phyloP scores from a whole-genome alignment of 495 filamentous ascomycete genomes.

The Lophiotrema nucula region DNA sequence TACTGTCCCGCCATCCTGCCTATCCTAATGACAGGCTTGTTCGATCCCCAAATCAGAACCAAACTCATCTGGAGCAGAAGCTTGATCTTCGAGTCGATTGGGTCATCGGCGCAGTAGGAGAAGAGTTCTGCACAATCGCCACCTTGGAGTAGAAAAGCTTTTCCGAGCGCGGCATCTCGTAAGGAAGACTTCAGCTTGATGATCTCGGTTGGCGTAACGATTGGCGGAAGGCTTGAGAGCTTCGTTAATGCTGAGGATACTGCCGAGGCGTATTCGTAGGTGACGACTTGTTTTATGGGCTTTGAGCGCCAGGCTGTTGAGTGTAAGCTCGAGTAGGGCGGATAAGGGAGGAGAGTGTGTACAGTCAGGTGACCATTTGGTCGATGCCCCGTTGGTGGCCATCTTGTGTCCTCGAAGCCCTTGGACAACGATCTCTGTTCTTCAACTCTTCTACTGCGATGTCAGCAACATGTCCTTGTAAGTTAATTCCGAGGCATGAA shows the following conservation, averaged over 20 bases:
- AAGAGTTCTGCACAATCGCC: slow-evolving; percentile 98
- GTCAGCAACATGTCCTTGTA: too few species aligned
- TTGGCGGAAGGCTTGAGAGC: slow-evolving; percentile 74
- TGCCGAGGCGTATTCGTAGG: slow-evolving; percentile 67
- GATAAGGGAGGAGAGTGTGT: slow-evolving; percentile 9
- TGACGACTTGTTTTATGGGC: slow-evolving; percentile 86
- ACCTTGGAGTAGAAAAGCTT: slow-evolving; percentile 92
- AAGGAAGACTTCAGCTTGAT: slow-evolving; percentile 70
- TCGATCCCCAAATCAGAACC: slow-evolving; percentile 81
- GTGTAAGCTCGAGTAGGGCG: slow-evolving; percentile 1
- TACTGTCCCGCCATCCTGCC: slow-evolving; percentile 97
- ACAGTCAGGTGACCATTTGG: slow-evolving; percentile 35
- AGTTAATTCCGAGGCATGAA: too few species aligned
- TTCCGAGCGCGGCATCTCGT: slow-evolving; percentile 82
- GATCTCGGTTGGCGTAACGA: slow-evolving; percentile 88
- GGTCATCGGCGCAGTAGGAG: slow-evolving; percentile 83
- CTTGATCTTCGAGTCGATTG: slow-evolving; percentile 95
- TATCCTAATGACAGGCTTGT: slow-evolving; percentile 92
- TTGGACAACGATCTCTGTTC: too few species aligned
- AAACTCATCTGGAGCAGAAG: slow-evolving; percentile 93
- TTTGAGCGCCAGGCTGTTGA: slow-evolving; percentile 76
- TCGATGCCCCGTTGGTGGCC: background rate
- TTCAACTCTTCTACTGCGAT: too few species aligned
- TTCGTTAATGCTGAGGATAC: slow-evolving; percentile 66
- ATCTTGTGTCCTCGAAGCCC: background rate